phyloP scores from a whole-genome alignment of 2,329 filamentous ascomycete genomes.

The Xylaria sp. region DNA sequence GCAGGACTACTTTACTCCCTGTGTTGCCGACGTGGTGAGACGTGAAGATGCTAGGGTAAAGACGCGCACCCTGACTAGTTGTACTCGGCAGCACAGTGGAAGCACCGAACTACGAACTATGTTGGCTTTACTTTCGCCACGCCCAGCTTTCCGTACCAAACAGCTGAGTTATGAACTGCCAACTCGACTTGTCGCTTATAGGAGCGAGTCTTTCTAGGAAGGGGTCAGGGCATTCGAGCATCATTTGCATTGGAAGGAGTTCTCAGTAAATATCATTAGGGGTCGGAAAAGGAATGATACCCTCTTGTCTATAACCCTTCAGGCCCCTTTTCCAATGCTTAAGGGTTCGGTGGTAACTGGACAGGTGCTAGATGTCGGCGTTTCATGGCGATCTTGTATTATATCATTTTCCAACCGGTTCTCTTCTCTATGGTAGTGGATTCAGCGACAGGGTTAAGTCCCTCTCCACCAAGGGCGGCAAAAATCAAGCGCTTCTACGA shows the following conservation, averaged over 20 bases:
- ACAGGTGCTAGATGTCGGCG: conserved; percentile 12
- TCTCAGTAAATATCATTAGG: conserved; percentile 13
- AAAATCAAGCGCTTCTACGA: no score
- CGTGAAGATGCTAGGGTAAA: conserved; percentile 20
- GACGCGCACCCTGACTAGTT: background rate
- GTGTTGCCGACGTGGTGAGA: conserved; percentile 33
- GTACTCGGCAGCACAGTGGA: background rate
- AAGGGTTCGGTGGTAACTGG: background rate
- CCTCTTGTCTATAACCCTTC: conserved; percentile 11
- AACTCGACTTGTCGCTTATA: background rate
- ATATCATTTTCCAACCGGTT: background rate
- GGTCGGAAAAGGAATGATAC: conserved; percentile 23
- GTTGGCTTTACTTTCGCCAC: background rate
- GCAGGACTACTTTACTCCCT: background rate
- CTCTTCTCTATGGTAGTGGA: background rate
- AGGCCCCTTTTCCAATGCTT: conserved; percentile 1
- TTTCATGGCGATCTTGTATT: conserved; percentile 10
- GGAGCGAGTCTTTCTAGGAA: background rate
- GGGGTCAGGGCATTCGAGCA: conserved; percentile 7
- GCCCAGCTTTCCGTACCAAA: background rate
- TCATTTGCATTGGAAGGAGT: conserved; percentile 28
- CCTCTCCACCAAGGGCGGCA: no score
- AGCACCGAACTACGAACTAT: background rate
- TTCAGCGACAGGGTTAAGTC: no score
- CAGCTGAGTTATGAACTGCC: background rate